Base-by-base conservation (phyloP, 192 early-diverging fungal species). In the Backusella westeae region DNA sequence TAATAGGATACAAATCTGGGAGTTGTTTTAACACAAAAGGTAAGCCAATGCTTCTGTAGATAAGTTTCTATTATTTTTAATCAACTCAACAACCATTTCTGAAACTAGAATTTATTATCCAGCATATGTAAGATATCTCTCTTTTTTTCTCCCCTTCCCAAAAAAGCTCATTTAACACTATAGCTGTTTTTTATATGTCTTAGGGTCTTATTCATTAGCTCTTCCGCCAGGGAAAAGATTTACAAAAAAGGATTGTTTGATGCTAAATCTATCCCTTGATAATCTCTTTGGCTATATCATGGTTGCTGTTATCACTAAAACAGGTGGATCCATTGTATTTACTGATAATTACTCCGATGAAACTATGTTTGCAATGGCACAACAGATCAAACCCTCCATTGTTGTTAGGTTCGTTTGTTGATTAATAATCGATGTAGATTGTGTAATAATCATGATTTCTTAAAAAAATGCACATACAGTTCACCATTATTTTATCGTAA, bases 311-410 rank as follows among this genome's bases (percentile, higher is more conserved):
- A 65, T 86, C 32, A 81, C 90, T 69, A 81, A 77, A 29, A 59
- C 66, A 3, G 94, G 94, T 26, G 93, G 83, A 44, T 86, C 86
- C 1, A 91, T 96, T 67, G 95, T 93, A 10, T 91, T 91, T 82
- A 93, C 77, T 69, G 81, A 77, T 42, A 74, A 68, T 21, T 53
- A 77, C n/a, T 49, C 38, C 23, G 72, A 72, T 14, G 34, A 63
- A 44, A 83, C 84, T 9, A 71, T 96, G 23, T 82, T 96, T 34
- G 89, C 93, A 29, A 90, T 93, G 74, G 82, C 95, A 67, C 86
- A 87, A 69, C 74, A 86, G 21, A 88, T 95, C 59, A 78, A 87
- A 38, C 96, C 96, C 4, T 94, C 93, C 14, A 66, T 95, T 36
- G 92, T 97, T 75, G 85, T 81, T 65, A 81, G 80, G 84, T 85